Evolutionary conservation across 768 basidiomycete genomes (phyloP).

Genomic region (Mycena vitilis): DNA sequence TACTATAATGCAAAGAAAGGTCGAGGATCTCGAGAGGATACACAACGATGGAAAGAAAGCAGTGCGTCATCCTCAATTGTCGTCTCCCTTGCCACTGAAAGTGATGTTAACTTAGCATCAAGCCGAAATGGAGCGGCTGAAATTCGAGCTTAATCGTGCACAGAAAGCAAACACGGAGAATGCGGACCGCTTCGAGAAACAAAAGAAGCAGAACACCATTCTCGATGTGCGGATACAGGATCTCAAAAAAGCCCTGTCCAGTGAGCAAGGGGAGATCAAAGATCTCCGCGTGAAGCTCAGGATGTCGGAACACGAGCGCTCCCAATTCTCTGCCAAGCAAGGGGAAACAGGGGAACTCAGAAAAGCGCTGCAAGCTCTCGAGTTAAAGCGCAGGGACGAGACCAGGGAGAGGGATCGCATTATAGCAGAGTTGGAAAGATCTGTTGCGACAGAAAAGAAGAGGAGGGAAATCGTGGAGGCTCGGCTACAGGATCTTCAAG

Average conservation of each 20-base stretch:
- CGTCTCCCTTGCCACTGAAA: not conserved
- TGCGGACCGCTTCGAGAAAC: constrained; percentile 65
- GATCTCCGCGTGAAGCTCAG: constrained; percentile 71
- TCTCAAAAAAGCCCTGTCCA: constrained; percentile 58
- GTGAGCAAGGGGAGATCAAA: constrained; percentile 72
- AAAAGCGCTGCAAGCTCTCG: constrained; percentile 59
- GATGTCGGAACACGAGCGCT: constrained; percentile 66
- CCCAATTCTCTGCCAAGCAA: constrained; percentile 63
- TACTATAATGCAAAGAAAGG: constrained; percentile 66
- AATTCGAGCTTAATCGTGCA: constrained; percentile 62
- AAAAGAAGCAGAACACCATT: constrained; percentile 69
- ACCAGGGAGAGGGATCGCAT: constrained; percentile 62
- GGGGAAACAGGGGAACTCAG: constrained; percentile 63
- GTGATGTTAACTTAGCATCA: constrained; percentile 60
- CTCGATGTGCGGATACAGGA: constrained; percentile 73
- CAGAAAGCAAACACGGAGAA: constrained; percentile 64
- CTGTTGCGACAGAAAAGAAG: constrained; percentile 60
- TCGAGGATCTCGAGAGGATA: constrained; percentile 72
- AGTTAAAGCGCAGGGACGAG: constrained; percentile 67
- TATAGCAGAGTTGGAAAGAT: constrained; percentile 68
- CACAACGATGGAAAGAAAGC: constrained; percentile 74
- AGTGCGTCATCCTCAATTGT: constrained; percentile 51
- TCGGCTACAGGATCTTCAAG: constrained; percentile 55
- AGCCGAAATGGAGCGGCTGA: constrained; percentile 68
- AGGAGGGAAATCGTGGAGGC: constrained; percentile 61